Conservation (phyloP, 2,329 filamentous ascomycete species). For the Fusarium falciforme region DNA sequence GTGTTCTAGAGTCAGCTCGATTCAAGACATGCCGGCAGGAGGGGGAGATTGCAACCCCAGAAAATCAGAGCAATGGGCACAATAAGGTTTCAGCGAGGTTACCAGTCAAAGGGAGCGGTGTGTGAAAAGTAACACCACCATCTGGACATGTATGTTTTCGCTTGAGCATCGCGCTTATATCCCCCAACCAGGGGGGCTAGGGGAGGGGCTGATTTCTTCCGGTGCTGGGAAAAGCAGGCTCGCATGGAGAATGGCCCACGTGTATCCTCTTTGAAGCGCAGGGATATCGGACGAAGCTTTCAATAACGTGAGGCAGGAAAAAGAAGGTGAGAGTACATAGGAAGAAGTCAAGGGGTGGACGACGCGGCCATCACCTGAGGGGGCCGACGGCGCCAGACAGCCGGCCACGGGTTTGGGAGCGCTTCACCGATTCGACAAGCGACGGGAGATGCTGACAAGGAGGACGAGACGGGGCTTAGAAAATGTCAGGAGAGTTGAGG, state of each 20-base stretch:
- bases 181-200: background rate
- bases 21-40: slow-evolving; percentile 5
- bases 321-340: background rate
- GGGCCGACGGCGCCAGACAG: background rate
- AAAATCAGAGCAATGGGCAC: slow-evolving; percentile 16
- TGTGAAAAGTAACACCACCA: slow-evolving; percentile 16
- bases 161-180: background rate
- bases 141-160: background rate
- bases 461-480: background rate
- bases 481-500: slow-evolving; percentile 25
- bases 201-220: background rate
- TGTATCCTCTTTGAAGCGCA: slow-evolving; percentile 5
- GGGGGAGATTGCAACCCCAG: slow-evolving; percentile 9
- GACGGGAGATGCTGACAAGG: slow-evolving; percentile 3
- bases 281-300: background rate
- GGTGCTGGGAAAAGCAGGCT: slow-evolving; percentile 22
- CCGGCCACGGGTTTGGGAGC: slow-evolving; percentile 18
- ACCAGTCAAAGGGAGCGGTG: slow-evolving; percentile 20
- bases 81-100: slow-evolving; percentile 9
- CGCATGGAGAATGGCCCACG: slow-evolving; percentile 19
- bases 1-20: slow-evolving; percentile 8
- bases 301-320: slow-evolving; percentile 4
- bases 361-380: slow-evolving; percentile 32
- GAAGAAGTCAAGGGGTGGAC: background rate
- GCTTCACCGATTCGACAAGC: slow-evolving; percentile 33